Evolutionary conservation across 2,329 filamentous ascomycete species (phyloP).

Genomic region (Fusarium sterilihyphosum): DNA sequence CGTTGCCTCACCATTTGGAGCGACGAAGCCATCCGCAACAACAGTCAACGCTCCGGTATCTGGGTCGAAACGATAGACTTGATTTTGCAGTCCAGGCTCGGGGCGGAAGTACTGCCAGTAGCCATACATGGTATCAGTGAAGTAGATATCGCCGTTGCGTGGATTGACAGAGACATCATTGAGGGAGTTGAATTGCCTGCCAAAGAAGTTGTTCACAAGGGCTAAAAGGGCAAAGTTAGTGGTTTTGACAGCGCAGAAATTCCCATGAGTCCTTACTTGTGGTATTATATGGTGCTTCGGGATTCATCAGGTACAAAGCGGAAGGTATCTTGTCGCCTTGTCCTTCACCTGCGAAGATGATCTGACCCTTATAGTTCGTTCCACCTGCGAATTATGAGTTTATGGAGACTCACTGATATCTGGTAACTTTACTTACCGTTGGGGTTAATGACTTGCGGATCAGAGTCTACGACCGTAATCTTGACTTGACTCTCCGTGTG

Average conservation of each 20-base stretch:
- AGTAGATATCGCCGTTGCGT: constrained; percentile 67
- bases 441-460: constrained; percentile 59
- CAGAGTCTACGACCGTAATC: constrained; percentile 53
- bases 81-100: constrained; percentile 61
- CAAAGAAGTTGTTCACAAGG: constrained; percentile 68
- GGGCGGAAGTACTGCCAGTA: constrained; percentile 67
- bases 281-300: constrained; percentile 59
- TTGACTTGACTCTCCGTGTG: constrained; percentile 48
- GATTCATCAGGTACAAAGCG: constrained; percentile 42
- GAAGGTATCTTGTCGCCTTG: constrained; percentile 52
- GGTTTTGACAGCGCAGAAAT: accelerated
- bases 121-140: constrained; percentile 71
- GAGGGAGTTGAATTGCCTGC: constrained; percentile 67
- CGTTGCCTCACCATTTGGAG: constrained; percentile 59
- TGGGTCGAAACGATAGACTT: constrained; percentile 67
- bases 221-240: constrained; percentile 39
- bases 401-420: accelerated
- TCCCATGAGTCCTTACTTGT: constrained; percentile 47
- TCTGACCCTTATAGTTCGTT: constrained; percentile 60
- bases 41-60: constrained; percentile 61
- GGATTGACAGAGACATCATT: constrained; percentile 67
- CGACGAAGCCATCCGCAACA: constrained; percentile 66
- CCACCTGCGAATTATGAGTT: constrained; percentile 48
- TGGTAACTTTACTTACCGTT: constrained; percentile 51
- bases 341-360: constrained; percentile 61